Evolutionary conservation across 2,329 filamentous ascomycete species (phyloP), one percentile per base, ranked within the genome.

Genomic region (Elsinoe necatrix): DNA sequence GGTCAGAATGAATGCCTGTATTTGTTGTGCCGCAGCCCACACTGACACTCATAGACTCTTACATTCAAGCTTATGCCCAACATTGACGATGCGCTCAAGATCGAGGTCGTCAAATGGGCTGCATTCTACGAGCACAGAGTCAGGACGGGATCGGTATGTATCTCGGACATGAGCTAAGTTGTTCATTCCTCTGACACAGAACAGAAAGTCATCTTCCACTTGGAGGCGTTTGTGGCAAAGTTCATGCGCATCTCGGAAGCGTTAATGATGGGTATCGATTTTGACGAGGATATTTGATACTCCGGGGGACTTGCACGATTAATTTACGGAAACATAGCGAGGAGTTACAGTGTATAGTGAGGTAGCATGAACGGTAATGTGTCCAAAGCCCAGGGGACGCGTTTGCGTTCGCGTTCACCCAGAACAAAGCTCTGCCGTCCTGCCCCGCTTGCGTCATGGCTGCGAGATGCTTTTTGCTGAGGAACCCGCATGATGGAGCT

Each of bases 161-260:
- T 23, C 4, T 14, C 31, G n/a, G n/a, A n/a, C 6, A 21, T 29
- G 20, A 31, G n/a, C 11, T 5, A 20, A 29, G 9, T 8, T 18
- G 8, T 2, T 7, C 6, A 35, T 25, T 50, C 12, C 14, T 21
- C 51, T 45, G 51, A 56, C 57, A 5, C 54, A 12, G 29, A 6
- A 23, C 58, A 77, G 71, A 98, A 98, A 78, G 87, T 95, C 58
- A 97, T 98, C 61, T 98, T 98, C 72, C 95, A 98, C 68, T 76
- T 98, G 3, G 95, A 98, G 73, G 93, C 93, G 2, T 98, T 98
- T 72, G 93, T 98, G 58, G 92, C 92, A 58, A 97, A 96, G 75
- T 95, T 97, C 70, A 97, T 98, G 92, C 83, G 92, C 64, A 83
- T 97, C 63, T 81, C 92, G 61, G 93, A 98, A 76, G 92, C 29